phyloP scores from a whole-genome alignment of 225 moss, liverwort and hornwort genomes.

The Thuidium tamariscinum region DNA sequence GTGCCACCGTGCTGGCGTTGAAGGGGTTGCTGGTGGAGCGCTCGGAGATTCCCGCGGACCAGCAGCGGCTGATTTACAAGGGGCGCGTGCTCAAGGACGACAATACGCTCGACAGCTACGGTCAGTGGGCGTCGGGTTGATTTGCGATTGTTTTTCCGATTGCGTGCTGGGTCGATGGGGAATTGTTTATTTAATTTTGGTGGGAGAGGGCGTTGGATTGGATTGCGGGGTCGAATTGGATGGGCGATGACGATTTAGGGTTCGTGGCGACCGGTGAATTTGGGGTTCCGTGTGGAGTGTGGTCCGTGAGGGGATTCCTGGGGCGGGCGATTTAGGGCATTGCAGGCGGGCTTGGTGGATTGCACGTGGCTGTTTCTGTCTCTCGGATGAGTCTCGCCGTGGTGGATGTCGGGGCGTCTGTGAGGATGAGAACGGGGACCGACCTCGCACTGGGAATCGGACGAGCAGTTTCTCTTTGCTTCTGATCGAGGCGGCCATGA shows the following conservation, averaged over 20 bases:
- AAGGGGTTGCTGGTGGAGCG: constrained; percentile 72
- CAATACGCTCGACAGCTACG: constrained; percentile 66
- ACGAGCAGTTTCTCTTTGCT: background rate
- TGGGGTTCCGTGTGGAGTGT: background rate
- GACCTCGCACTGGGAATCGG: background rate
- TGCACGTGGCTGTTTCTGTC: background rate
- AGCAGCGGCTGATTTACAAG: constrained; percentile 95
- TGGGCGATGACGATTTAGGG: constrained; percentile 6
- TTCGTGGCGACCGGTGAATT: background rate
- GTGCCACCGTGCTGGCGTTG: constrained; percentile 48
- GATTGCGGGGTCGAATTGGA: background rate
- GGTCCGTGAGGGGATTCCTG: background rate
- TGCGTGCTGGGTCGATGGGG: background rate
- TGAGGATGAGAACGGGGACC: background rate
- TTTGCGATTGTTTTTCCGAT: background rate
- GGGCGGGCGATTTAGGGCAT: background rate
- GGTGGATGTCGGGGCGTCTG: background rate
- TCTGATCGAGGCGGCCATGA: background rate
- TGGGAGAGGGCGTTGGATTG: background rate
- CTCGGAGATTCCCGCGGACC: constrained; percentile 90
- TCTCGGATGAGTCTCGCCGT: background rate
- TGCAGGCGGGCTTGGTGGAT: background rate
- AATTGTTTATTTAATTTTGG: background rate
- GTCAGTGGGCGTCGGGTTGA: constrained; percentile 12
- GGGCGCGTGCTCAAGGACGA: constrained; percentile 98